Evolutionary conservation across 495 filamentous ascomycete species (phyloP), one percentile per base, ranked within the genome.

Genomic region (Annulohypoxylon moriforme): DNA sequence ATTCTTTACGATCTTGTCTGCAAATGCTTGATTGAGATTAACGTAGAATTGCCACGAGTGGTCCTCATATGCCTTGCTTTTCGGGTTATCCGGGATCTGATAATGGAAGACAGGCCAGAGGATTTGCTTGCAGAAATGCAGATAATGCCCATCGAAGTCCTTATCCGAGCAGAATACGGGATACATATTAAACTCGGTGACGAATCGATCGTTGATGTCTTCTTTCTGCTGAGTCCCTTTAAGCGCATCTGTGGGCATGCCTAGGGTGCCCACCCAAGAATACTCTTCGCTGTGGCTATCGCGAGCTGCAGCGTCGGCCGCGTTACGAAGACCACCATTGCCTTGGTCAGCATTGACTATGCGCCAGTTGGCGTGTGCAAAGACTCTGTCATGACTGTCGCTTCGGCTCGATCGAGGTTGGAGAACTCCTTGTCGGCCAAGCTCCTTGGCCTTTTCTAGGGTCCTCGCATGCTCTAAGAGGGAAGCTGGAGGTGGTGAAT

Each of bases 21-120:
- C 94, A 78, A 97, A 96, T 3, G 90, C 93, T 78, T 94, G 90
- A 81, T 97, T 97, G 73, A 97, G 83, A 42, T 91, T 92, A 63
- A 93, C 91, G 75, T 97, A 98, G 80, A 93, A 97, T 73, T 93
- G 87, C 93, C 93, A 98, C 1, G 94, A 97, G 73, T 98, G 94
- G 75, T 98, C 94, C 77, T 94, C 90, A 75, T 97, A 98, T 0
- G 94, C 94, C 82, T 97, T 97, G 88, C 93, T 97, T 84, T 97
- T 97, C 10, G 94, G 94, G 77, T 96, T 94, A 78, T 97, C 94
- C 1, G 94, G 94, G 67, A 97, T 96, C 78, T 96, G 93, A 78
- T 98, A 97, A 79, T 98, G 94, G 79, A 97, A 96, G 36, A 97
- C 93, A 6, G 92, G 92, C 92, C 92, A 94, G 20, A 95, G 86